Conservation (phyloP, 164 flowering plant species). For the Taxillus chinensis region DNA sequence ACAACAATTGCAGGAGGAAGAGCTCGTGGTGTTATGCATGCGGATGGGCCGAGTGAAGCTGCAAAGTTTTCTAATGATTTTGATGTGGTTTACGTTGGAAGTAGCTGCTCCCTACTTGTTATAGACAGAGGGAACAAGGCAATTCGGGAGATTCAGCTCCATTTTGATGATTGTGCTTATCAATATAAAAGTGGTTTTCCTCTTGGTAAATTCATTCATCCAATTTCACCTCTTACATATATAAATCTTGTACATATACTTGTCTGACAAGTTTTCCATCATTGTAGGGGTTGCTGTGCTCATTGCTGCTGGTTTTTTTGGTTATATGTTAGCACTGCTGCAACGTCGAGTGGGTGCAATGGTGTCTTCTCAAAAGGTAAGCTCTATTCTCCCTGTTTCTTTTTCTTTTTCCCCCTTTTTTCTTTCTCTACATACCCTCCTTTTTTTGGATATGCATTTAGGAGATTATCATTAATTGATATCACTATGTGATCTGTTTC, state of each 20-base stretch:
- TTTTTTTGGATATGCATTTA: neutral
- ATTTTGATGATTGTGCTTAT: constrained; percentile 86
- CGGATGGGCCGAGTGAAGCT: constrained; percentile 93
- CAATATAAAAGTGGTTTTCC: constrained; percentile 83
- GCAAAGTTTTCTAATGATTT: constrained; percentile 90
- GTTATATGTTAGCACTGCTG: constrained; percentile 87
- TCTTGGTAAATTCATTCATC: constrained; percentile 40
- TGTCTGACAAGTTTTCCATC: neutral
- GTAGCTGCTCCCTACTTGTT: constrained; percentile 92
- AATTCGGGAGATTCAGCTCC: constrained; percentile 89
- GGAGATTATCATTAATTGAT: neutral
- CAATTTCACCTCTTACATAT: neutral
- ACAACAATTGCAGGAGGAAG: constrained; percentile 97
- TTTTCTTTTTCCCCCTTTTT: neutral
- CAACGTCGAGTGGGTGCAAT: constrained; percentile 66
- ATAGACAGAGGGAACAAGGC: constrained; percentile 89
- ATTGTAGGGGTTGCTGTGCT: constrained; percentile 79
- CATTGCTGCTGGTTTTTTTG: constrained; percentile 77
- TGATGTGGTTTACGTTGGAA: constrained; percentile 85
- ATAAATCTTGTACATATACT: neutral
- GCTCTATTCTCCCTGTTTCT: constrained; percentile 10
- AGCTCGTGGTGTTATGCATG: constrained; percentile 71
- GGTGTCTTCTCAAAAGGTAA: constrained; percentile 54
- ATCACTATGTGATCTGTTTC: neutral
- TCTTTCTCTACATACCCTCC: neutral